phyloP scores from a whole-genome alignment of 2,329 filamentous ascomycete genomes.

The Metarhizium humberi region DNA sequence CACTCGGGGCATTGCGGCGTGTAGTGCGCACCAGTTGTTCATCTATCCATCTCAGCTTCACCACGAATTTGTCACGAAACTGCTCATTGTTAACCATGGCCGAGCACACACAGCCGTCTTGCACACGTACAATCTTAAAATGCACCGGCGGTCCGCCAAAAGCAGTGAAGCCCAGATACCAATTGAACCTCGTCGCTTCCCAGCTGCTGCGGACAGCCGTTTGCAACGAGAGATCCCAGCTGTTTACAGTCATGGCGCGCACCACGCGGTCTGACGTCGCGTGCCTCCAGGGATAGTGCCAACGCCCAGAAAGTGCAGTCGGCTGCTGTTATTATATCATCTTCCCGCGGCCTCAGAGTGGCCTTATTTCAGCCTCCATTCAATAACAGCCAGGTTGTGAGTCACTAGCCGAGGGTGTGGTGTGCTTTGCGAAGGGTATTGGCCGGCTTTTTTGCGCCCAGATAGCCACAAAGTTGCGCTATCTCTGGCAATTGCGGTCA shows the following conservation, averaged over 20 bases:
- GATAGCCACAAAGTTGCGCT: neutral
- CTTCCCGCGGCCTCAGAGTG: neutral
- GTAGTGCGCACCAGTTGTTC: constrained; percentile 46
- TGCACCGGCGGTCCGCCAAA: constrained; percentile 63
- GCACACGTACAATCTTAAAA: constrained; percentile 47
- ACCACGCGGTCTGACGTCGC: neutral
- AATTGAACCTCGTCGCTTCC: constrained; percentile 22
- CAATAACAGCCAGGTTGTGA: neutral
- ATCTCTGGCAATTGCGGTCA: neutral
- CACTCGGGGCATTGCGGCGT: neutral
- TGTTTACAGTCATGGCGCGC: neutral
- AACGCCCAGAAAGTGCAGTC: neutral
- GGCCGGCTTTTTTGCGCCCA: no score
- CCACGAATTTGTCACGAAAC: constrained; percentile 53
- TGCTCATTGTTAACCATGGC: constrained; percentile 9
- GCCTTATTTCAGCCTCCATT: neutral
- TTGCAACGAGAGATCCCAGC: neutral
- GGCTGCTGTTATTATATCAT: no score
- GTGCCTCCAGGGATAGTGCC: neutral
- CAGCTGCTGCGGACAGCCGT: neutral
- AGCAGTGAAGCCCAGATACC: constrained; percentile 55
- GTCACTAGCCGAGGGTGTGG: neutral
- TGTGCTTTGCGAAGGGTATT: neutral
- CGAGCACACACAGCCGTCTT: neutral
- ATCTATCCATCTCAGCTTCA: constrained; percentile 54